Base-by-base conservation (phyloP, 345 rosid genomes). In the Iberis pinnata region DNA sequence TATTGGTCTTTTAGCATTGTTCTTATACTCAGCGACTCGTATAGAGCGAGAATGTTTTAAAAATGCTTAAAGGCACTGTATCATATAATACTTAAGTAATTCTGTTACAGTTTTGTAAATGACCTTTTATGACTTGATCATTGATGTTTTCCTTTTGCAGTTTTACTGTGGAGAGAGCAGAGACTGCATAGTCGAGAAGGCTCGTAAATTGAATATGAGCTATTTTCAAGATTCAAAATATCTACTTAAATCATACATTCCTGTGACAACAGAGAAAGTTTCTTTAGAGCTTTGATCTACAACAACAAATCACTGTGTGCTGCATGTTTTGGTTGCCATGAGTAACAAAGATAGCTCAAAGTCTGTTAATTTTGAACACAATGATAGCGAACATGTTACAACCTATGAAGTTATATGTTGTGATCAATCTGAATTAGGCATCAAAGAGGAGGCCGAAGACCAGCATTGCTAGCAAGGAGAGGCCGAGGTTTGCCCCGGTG, bases 381-480 rank as follows among this genome's bases (percentile, higher is more conserved):
- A 45, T 25, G 67, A 18, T 20, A 57, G 27, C 4, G 47, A 36
- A 53, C 60, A 49, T 48, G 26, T 36, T 65, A 50, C 60, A 52
- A 26, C 36, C 42, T n/a, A 37, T 51, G 10, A 39, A 22, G 48
- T 27, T 50, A 36, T 51, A 44, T 18, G 5, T 26, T 37, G 60
- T 15, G 54, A 18, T 43, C 33, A 8, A 50, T 51, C 47, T 32
- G 16, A 19, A 52, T 53, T 38, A 67, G 29, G 43, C 43, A 20
- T 12, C 14, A 18, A 27, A 64, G 8, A 79, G 41, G 9, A 75
- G 39, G 38, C 63, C 38, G 8, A 81, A 46, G 22, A 65, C 60
- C 43, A 68, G 12, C 15, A 73, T 33, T 40, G 81, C 68, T 39
- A 70, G 13, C 12, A 78, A 27, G 12, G 79, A 61, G 13, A 68